Conservation (phyloP, 2,329 filamentous ascomycete genomes). For the Fusarium sp. region DNA sequence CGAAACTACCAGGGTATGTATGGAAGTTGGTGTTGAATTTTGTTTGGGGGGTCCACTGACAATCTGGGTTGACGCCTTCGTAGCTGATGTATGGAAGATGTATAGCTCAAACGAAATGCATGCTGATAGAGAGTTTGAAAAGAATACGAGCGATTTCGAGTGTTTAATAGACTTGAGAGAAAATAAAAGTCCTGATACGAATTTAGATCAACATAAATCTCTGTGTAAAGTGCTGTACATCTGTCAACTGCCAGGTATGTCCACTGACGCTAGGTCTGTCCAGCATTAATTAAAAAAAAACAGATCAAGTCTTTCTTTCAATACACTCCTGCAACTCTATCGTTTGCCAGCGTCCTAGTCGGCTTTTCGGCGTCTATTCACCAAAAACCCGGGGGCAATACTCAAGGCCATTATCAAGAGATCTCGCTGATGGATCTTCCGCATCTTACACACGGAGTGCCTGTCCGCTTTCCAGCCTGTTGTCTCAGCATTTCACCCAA, state of each 20-base stretch:
- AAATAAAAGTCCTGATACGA: no score
- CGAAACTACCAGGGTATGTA: background rate
- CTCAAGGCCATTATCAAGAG: background rate
- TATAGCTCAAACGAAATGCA: background rate
- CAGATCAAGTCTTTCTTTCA: background rate
- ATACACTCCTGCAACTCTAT: background rate
- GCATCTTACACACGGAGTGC: constrained; percentile 15
- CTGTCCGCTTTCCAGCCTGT: constrained; percentile 43
- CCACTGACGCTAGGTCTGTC: background rate
- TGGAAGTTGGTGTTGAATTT: constrained; percentile 26
- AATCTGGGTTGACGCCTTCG: constrained; percentile 8
- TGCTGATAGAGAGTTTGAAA: background rate
- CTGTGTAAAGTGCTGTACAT: no score
- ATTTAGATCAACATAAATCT: no score
- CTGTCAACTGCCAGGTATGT: background rate
- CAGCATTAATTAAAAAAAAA: background rate
- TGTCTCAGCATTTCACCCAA: constrained; percentile 44
- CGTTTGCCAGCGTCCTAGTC: background rate
- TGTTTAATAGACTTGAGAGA: no score
- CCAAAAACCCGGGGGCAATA: background rate
- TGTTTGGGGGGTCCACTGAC: background rate
- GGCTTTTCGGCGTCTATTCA: no score
- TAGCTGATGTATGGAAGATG: background rate
- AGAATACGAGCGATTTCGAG: no score
- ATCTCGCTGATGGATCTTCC: constrained; percentile 29